Conservation (phyloP, 345 rosid species). For the Microthlaspi erraticum region DNA sequence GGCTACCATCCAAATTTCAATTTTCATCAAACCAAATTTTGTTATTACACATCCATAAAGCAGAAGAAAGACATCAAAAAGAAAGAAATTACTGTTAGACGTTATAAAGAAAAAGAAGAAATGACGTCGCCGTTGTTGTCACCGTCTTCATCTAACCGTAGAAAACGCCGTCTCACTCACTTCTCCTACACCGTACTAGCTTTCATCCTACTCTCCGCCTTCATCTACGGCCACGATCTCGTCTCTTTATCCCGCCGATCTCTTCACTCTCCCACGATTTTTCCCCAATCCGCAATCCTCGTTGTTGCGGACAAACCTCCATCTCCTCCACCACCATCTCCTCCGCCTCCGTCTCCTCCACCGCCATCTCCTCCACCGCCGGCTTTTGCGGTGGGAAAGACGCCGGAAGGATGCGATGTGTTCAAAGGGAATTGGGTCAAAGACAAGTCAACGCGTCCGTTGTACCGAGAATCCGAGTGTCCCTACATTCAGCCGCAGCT, state of each 20-base stretch:
- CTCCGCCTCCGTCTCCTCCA: slow-evolving; percentile 3
- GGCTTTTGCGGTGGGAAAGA: slow-evolving; percentile 49
- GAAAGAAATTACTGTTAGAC: neutral
- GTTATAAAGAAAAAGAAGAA: neutral
- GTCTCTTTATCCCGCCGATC: slow-evolving; percentile 55
- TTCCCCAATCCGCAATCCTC: slow-evolving; percentile 2
- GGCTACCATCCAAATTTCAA: slow-evolving; percentile 14
- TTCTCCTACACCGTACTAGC: slow-evolving; percentile 61
- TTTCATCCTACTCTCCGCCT: slow-evolving; percentile 60
- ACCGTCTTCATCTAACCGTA: slow-evolving; percentile 27
- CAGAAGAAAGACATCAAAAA: no score
- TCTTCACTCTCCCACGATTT: slow-evolving; percentile 40
- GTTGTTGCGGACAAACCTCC: slow-evolving; percentile 12
- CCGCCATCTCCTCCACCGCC: neutral
- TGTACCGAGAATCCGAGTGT: slow-evolving; percentile 74
- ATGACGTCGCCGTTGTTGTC: slow-evolving; percentile 40
- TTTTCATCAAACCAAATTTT: slow-evolving; percentile 8
- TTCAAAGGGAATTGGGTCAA: slow-evolving; percentile 81
- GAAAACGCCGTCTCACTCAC: slow-evolving; percentile 66
- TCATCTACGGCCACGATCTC: slow-evolving; percentile 73
- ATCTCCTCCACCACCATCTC: neutral
- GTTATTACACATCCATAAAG: neutral
- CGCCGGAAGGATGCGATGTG: slow-evolving; percentile 68
- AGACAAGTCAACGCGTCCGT: slow-evolving; percentile 66
- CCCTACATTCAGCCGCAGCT: slow-evolving; percentile 93